A percentile compares a stretch with the other conserved stretches of the same genome.
These are phyloP conservation scores for Oenanthe javanica DNA, from an alignment of 140 eudicot genomes.

Conservation along the genomic window DNA sequence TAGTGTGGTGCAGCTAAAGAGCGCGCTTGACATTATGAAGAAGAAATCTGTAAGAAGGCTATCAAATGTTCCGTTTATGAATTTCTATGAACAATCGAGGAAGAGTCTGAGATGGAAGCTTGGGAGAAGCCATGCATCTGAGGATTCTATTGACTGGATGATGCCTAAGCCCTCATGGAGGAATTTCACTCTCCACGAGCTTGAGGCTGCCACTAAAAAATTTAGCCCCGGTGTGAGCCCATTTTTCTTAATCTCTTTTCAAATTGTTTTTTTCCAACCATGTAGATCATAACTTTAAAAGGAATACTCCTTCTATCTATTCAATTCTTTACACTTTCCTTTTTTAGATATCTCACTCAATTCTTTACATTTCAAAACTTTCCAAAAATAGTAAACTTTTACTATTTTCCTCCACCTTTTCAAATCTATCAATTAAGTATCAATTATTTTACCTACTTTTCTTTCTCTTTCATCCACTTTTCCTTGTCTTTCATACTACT, in stretches of 20 bases:
- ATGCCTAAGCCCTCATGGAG: slow-evolving; percentile 87
- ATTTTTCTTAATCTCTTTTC: not conserved
- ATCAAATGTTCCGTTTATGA: slow-evolving; percentile 42
- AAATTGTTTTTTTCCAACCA: no score
- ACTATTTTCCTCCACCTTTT: no score
- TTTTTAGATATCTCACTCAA: no score
- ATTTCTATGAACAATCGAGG: slow-evolving; percentile 40
- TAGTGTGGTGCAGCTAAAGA: slow-evolving; percentile 38
- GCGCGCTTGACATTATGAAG: slow-evolving; percentile 37
- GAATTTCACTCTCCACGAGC: slow-evolving; percentile 59
- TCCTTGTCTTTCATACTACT: no score
- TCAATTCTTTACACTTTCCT: no score
- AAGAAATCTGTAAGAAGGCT: slow-evolving; percentile 40
- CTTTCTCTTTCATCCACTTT: no score
- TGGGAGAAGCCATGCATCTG: slow-evolving; percentile 35
- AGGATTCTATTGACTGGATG: slow-evolving; percentile 36
- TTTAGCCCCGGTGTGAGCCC: slow-evolving; percentile 50
- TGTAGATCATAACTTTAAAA: not conserved
- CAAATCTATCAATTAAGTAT: no score
- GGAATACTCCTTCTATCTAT: no score
- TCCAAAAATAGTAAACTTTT: no score
- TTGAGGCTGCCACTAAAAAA: slow-evolving; percentile 58
- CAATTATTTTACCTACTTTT: no score
- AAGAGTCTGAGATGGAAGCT: slow-evolving; percentile 42
- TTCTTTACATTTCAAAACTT: no score